Evolutionary conservation across 2,329 filamentous ascomycete genomes (phyloP).

Genomic region (Nigrospora sphaerica): DNA sequence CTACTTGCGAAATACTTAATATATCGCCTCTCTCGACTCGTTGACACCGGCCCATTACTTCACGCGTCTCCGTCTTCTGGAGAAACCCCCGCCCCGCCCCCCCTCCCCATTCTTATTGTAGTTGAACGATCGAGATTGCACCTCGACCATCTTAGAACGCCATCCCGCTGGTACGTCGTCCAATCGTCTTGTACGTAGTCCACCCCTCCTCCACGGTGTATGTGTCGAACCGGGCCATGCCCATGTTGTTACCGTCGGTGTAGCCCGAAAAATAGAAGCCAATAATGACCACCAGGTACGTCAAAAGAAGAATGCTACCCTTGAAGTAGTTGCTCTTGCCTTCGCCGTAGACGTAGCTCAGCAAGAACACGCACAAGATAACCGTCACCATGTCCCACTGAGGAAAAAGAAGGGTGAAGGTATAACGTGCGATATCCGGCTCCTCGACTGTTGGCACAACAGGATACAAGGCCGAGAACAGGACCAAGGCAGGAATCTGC

Average conservation of each 20-base stretch:
- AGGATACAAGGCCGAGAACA: conserved; percentile 77
- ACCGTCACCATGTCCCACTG: conserved; percentile 99
- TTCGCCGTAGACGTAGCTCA: conserved; percentile 97
- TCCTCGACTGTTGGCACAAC: conserved; percentile 26
- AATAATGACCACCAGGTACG: conserved; percentile 84
- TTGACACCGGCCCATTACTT: too few species aligned
- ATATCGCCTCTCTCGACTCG: too few species aligned
- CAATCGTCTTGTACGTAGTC: conserved; percentile 46
- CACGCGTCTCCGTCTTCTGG: too few species aligned
- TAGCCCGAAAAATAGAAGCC: conserved; percentile 81
- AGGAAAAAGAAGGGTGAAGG: conserved; percentile 86
- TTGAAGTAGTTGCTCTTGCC: conserved; percentile 99
- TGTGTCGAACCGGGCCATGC: conserved; percentile 46
- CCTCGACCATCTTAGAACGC: conserved; percentile 17
- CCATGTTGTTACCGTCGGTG: conserved; percentile 30
- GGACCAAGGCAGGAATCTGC: conserved; percentile 85
- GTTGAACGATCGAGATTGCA: too few species aligned
- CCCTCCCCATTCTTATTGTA: too few species aligned
- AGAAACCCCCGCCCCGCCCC: too few species aligned
- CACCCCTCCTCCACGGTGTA: conserved; percentile 43
- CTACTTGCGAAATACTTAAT: too few species aligned
- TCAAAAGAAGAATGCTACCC: conserved; percentile 87
- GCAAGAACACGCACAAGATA: conserved; percentile 88
- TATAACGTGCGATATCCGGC: conserved; percentile 47
- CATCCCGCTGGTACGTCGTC: conserved; percentile 32